phyloP scores from a whole-genome alignment of 768 basidiomycete genomes.

The Rubroboletus satanas region DNA sequence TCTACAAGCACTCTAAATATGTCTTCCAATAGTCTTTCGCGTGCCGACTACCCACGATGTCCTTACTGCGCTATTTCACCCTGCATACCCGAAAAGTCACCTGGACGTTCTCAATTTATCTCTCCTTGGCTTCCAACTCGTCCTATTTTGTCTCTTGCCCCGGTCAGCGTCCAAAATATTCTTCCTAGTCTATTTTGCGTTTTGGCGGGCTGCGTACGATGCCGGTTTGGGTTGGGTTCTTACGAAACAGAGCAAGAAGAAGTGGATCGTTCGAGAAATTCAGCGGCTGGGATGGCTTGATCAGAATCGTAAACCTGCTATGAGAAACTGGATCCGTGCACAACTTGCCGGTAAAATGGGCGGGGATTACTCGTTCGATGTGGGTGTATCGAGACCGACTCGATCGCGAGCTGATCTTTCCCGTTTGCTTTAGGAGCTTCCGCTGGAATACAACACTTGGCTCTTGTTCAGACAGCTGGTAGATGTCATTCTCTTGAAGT shows the following conservation, averaged over 20 bases:
- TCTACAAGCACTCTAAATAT: constrained; percentile 6
- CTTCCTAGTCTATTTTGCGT: constrained; percentile 87
- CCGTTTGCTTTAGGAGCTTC: constrained; percentile 58
- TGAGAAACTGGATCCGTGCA: constrained; percentile 78
- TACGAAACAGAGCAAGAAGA: constrained; percentile 92
- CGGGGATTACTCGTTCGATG: constrained; percentile 88
- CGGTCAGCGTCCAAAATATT: constrained; percentile 53
- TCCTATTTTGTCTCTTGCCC: constrained; percentile 68
- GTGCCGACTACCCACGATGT: constrained; percentile 93
- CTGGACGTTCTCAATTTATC: constrained; percentile 83
- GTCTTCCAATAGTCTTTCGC: constrained; percentile 64
- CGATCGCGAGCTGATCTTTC: constrained; percentile 1
- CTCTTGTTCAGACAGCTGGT: constrained; percentile 93
- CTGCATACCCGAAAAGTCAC: constrained; percentile 80
- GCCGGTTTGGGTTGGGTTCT: constrained; percentile 91
- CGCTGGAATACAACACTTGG: constrained; percentile 95
- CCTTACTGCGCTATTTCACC: constrained; percentile 79
- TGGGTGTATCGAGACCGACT: constrained; percentile 35
- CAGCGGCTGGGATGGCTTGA: constrained; percentile 89
- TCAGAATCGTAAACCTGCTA: constrained; percentile 50
- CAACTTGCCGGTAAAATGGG: constrained; percentile 94
- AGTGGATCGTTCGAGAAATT: constrained; percentile 86
- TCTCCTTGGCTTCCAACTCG: constrained; percentile 70
- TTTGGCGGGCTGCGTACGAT: constrained; percentile 92
- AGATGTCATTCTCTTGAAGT: constrained; percentile 96